Conservation (phyloP, 306 rosid species). For the Castanea mollissima region DNA sequence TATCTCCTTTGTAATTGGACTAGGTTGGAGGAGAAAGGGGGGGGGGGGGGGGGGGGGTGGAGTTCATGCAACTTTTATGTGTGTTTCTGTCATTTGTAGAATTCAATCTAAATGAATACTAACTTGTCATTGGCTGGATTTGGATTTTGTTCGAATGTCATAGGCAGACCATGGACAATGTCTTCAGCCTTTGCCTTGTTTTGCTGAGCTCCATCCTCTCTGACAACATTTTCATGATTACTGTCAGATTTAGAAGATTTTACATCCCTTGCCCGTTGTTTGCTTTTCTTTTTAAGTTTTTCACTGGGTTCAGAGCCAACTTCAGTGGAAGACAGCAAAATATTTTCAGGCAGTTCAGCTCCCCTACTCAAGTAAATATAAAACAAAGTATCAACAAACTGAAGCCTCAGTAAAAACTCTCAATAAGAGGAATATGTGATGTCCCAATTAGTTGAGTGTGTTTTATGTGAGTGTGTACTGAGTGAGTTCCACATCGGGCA, state of each 20-base stretch:
- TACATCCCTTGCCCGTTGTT: slow-evolving; percentile 8
- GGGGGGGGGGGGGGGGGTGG: background rate
- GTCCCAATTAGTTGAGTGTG: no score
- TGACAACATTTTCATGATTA: slow-evolving; percentile 10
- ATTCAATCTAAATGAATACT: slow-evolving; percentile 16
- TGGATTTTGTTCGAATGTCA: slow-evolving; percentile 31
- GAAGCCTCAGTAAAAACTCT: background rate
- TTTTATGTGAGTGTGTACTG: no score
- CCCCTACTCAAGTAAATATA: background rate
- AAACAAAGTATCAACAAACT: background rate
- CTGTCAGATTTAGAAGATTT: slow-evolving; percentile 15
- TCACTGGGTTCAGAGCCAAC: background rate
- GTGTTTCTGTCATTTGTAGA: background rate
- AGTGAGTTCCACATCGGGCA: no score
- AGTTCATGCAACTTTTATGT: background rate
- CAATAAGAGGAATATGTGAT: background rate
- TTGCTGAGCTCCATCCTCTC: slow-evolving; percentile 27
- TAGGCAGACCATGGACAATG: slow-evolving; percentile 21
- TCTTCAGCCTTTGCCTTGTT: slow-evolving; percentile 24
- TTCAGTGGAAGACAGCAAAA: background rate
- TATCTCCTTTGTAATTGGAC: background rate
- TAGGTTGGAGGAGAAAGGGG: background rate
- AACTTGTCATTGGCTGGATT: slow-evolving; percentile 42
- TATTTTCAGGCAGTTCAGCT: background rate
- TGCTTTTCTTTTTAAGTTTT: slow-evolving; percentile 28